These are phyloP conservation scores for Thermothelomyces thermophilus DNA, from an alignment of 2,329 filamentous ascomycete species.

Conservation along the genomic window DNA sequence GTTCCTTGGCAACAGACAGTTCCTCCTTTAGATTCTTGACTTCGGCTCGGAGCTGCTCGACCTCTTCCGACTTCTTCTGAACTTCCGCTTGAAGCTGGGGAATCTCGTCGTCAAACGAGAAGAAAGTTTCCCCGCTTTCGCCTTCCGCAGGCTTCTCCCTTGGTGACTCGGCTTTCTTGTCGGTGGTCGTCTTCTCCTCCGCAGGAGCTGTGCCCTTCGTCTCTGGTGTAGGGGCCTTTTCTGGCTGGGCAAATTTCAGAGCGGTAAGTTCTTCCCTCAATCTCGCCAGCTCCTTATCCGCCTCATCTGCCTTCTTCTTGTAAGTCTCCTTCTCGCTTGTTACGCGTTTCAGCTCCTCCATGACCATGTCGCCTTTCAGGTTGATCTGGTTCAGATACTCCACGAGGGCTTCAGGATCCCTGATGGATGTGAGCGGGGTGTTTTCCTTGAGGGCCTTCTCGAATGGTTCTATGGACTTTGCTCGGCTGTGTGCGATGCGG, in stretches of 20 bases:
- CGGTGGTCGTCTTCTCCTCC: conserved; percentile 23
- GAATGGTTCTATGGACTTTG: conserved; percentile 84
- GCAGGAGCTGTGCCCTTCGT: conserved; percentile 25
- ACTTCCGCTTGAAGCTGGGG: conserved; percentile 73
- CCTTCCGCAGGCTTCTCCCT: conserved; percentile 37
- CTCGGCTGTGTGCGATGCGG: conserved; percentile 79
- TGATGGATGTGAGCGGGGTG: conserved; percentile 83
- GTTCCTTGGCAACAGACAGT: conserved; percentile 64
- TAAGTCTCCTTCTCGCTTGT: conserved; percentile 73
- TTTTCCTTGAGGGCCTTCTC: conserved; percentile 87
- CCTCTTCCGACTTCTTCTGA: conserved; percentile 61
- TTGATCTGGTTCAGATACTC: conserved; percentile 88
- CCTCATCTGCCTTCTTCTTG: conserved; percentile 68
- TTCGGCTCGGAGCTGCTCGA: conserved; percentile 62
- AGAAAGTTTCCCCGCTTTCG: conserved; percentile 62
- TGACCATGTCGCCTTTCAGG: conserved; percentile 82
- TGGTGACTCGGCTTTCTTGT: conserved; percentile 26
- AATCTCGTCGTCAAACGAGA: conserved; percentile 85
- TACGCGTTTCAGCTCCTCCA: conserved; percentile 86
- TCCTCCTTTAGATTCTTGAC: conserved; percentile 64
- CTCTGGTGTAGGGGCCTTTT: conserved; percentile 26
- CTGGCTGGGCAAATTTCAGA: conserved; percentile 33
- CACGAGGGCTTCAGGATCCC: conserved; percentile 73
- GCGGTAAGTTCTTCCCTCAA: conserved; percentile 52
- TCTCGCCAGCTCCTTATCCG: conserved; percentile 57